A percentile compares a stretch with the other conserved stretches of the same genome.
Conservation (phyloP, 208 protist genomes). For the Wallacemonas sp. region DNA sequence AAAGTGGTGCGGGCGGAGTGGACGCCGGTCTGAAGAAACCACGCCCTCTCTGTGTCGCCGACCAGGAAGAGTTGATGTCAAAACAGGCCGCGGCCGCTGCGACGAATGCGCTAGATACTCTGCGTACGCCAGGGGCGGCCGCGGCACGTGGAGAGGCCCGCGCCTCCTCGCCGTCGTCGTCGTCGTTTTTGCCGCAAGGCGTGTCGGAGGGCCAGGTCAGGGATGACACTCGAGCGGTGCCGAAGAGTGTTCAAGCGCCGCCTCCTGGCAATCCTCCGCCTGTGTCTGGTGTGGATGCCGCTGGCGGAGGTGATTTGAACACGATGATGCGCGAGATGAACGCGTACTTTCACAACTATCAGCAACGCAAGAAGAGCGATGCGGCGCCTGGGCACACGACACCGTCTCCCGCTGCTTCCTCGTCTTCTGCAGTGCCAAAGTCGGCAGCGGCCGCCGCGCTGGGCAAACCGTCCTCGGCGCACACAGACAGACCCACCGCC, state of each 20-base stretch:
- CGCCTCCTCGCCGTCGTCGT: not conserved
- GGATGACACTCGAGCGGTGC: no score
- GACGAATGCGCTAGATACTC: not conserved
- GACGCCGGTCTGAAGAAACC: not conserved
- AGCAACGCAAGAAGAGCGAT: not conserved
- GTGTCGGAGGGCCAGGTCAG: no score
- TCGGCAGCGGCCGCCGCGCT: no score
- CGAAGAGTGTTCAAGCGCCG: no score
- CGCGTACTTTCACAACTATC: slow-evolving; percentile 19
- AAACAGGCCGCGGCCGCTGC: not conserved
- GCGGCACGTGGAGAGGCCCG: not conserved
- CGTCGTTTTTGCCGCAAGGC: no score
- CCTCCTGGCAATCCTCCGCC: no score
- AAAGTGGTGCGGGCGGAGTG: no score
- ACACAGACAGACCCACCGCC: no score
- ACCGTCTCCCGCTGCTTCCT: not conserved
- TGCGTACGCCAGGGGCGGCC: not conserved
- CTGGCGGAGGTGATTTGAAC: slow-evolving; percentile 21
- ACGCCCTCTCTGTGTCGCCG: not conserved
- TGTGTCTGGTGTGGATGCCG: no score
- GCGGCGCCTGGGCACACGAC: not conserved
- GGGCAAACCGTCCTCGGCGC: no score
- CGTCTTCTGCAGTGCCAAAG: not conserved
- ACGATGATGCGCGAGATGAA: slow-evolving; percentile 43
- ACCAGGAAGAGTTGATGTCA: not conserved